Conservation (phyloP, 148 eudicot species). For the Vaccinium corymbosum region DNA sequence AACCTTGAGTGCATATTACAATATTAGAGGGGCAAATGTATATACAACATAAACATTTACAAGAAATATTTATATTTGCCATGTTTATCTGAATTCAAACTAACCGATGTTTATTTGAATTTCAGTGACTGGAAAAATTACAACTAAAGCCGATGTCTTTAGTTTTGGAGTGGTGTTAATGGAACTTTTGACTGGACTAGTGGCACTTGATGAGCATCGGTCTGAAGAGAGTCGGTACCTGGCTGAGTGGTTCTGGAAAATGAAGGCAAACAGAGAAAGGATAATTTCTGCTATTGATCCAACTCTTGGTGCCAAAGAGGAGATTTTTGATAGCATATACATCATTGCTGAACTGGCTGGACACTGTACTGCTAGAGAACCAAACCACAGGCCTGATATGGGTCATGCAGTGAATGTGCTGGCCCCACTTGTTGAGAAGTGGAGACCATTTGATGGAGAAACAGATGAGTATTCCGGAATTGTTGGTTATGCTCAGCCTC, state of each 20-base stretch:
- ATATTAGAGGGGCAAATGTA: not conserved
- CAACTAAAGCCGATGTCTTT: constrained; percentile 78
- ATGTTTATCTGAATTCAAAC: not conserved
- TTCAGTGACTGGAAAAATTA: constrained; percentile 74
- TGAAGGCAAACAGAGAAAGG: constrained; percentile 42
- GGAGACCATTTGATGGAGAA: constrained; percentile 60
- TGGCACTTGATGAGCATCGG: constrained; percentile 71
- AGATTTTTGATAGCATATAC: constrained; percentile 39
- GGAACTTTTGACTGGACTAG: constrained; percentile 70
- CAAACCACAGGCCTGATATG: constrained; percentile 81
- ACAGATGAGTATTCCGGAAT: constrained; percentile 33
- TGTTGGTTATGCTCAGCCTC: constrained; percentile 39
- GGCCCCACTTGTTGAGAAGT: constrained; percentile 48
- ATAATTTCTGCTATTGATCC: constrained; percentile 57
- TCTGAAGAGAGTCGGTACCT: constrained; percentile 68
- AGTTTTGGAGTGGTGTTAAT: constrained; percentile 84
- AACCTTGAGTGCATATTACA: not conserved
- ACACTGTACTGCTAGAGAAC: constrained; percentile 74
- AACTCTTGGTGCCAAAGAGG: constrained; percentile 39
- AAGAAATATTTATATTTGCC: not conserved
- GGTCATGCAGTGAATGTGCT: constrained; percentile 63
- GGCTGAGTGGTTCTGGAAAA: constrained; percentile 76
- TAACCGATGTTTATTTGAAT: not conserved
- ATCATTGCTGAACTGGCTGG: constrained; percentile 63
- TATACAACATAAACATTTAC: not conserved